Evolutionary conservation across 2,329 filamentous ascomycete genomes (phyloP), one percentile per base, ranked within the genome.

Genomic region (Dichotomopilus funicola): DNA sequence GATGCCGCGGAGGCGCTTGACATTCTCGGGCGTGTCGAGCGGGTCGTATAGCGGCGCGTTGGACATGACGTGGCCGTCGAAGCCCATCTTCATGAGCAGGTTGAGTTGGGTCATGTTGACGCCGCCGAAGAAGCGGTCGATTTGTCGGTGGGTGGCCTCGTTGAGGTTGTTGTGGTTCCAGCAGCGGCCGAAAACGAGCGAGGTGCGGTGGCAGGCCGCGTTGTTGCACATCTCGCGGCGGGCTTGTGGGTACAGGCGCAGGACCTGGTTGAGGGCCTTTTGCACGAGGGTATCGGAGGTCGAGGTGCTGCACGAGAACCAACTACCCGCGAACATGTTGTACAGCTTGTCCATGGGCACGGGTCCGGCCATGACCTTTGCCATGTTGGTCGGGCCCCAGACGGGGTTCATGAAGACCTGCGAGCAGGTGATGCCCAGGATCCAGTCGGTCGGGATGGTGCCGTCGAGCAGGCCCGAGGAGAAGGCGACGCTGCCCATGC

Each of bases 161-260:
- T 86, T 86, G 35, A 87, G 75, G 66, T 87, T 86, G 3, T 62
- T 66, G 67, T 87, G 84, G 63, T 78, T 82, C 83, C 83, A 88
- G 68, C 75, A 80, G 59, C 80, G 77, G 38, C 83, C 83, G 61
- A 85, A 87, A 11, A 81, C 75, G 31, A 87, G 70, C 5, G 75
- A 76, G 52, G 74, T 73, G 12, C 84, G 77, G 68, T 86, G 83
- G 69, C 84, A 87, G 51, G 75, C 74, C 2, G 79, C 78, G 58
- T 77, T 84, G 65, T 74, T 79, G 71, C 84, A 88, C 2, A 83
- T 73, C 69, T 87, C 83, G 33, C 70, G 68, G 7, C 74, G 70
- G 9, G 69, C 67, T 44, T 78, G 76, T 0, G 83, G 82, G 63
- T 83, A 79, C 49, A 86, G 74, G 0, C 83, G 74, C 41, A 86